These are phyloP conservation scores for Malassezia furfur DNA, from an alignment of 1,284 basidiomycete genomes.

Conservation along the genomic window DNA sequence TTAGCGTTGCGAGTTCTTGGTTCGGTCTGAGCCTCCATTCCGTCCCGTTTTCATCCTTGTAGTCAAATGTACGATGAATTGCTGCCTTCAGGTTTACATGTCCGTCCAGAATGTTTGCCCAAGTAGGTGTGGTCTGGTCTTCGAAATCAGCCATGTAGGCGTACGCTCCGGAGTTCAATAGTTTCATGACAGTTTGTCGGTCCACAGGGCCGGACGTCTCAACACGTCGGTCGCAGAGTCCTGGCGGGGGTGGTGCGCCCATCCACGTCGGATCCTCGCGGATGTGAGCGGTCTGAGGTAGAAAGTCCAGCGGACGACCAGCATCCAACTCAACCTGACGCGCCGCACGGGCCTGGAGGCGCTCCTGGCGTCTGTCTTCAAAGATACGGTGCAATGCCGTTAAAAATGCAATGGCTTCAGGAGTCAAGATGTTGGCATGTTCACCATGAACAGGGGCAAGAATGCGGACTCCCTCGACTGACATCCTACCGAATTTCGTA, in stretches of 20 bases:
- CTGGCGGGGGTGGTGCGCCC: conserved; percentile 65
- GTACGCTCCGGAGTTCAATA: conserved; percentile 69
- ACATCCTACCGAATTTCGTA: conserved; percentile 20
- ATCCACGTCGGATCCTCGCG: conserved; percentile 81
- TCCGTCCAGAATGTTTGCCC: conserved; percentile 82
- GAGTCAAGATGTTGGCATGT: conserved; percentile 63
- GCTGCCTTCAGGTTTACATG: conserved; percentile 93
- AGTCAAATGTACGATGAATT: conserved; percentile 73
- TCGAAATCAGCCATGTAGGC: conserved; percentile 48
- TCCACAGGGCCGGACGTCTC: conserved; percentile 92
- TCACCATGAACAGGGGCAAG: conserved; percentile 45
- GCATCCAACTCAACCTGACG: conserved; percentile 48
- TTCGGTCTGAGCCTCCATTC: conserved; percentile 87
- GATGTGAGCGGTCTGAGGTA: conserved; percentile 76
- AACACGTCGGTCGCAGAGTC: conserved; percentile 55
- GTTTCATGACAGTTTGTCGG: conserved; percentile 65
- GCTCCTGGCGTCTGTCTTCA: conserved; percentile 59
- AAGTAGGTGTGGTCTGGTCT: conserved; percentile 85
- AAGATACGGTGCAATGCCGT: conserved; percentile 86
- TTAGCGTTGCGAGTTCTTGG: conserved; percentile 52
- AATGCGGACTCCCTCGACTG: conserved; percentile 46
- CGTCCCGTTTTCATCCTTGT: conserved; percentile 69
- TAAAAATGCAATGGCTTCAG: conserved; percentile 77
- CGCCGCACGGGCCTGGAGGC: conserved; percentile 55
- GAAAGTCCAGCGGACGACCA: conserved; percentile 66